These are phyloP conservation scores for Boletus reticulatus DNA, from an alignment of 768 basidiomycete species.

Conservation along the genomic window DNA sequence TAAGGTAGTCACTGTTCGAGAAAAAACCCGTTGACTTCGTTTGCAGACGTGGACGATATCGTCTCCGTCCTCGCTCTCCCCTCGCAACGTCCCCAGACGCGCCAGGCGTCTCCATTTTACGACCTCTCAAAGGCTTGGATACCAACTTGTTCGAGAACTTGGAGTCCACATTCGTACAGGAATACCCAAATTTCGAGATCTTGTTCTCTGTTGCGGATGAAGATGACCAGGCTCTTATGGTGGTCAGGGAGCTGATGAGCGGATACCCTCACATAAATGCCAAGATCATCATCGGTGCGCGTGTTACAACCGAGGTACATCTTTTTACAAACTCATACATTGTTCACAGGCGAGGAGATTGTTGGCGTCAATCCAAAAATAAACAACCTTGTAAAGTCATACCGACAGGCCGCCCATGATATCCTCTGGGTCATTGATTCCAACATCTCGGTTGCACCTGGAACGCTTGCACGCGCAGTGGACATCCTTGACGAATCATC, in stretches of 20 bases:
- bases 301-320: background rate
- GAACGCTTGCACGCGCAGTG: slow-evolving; percentile 82
- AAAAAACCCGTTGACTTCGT: slow-evolving; percentile 2
- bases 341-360: slow-evolving; percentile 62
- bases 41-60: slow-evolving; percentile 72
- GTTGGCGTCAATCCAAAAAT: slow-evolving; percentile 97
- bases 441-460: slow-evolving; percentile 77
- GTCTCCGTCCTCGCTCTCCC: slow-evolving; percentile 61
- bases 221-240: slow-evolving; percentile 80
- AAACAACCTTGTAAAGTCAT: slow-evolving; percentile 90
- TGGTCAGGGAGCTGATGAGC: slow-evolving; percentile 72
- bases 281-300: slow-evolving; percentile 72
- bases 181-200: slow-evolving; percentile 91
- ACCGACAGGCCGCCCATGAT: slow-evolving; percentile 76
- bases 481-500: slow-evolving; percentile 59
- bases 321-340: background rate
- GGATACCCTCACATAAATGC: slow-evolving; percentile 79
- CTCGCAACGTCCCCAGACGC: slow-evolving; percentile 49
- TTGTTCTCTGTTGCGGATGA: slow-evolving; percentile 89
- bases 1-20: slow-evolving; percentile 38
- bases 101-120: slow-evolving; percentile 91
- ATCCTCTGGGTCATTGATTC: slow-evolving; percentile 97
- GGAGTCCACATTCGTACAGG: slow-evolving; percentile 88
- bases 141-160: slow-evolving; percentile 95
- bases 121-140: slow-evolving; percentile 94